phyloP scores from a whole-genome alignment of 1,284 basidiomycete genomes.

The Anthracocystis walkeri region DNA sequence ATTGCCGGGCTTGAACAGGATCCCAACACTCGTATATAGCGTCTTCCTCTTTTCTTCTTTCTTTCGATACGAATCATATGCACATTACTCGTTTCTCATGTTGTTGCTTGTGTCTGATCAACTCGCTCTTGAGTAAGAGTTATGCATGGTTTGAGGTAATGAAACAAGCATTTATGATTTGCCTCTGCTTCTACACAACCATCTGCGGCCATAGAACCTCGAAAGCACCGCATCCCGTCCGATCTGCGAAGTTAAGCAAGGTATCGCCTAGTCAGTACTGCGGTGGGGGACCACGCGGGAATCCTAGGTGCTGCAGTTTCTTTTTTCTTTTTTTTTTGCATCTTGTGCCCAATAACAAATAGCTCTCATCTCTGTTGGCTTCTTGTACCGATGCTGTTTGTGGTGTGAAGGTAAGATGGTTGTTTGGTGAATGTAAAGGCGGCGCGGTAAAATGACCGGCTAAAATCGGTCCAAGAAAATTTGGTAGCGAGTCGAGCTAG shows the following conservation, averaged over 20 bases:
- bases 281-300: conserved; percentile 85
- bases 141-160: neutral
- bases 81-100: conserved; percentile 17
- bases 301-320: conserved; percentile 83
- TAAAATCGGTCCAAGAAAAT: conserved; percentile 15
- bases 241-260: conserved; percentile 83
- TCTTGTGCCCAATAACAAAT: too few species aligned
- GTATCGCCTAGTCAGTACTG: conserved; percentile 85
- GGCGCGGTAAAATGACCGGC: conserved; percentile 26
- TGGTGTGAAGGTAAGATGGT: too few species aligned
- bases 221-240: conserved; percentile 84
- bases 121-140: too few species aligned
- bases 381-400: too few species aligned
- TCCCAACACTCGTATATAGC: conserved; percentile 28
- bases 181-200: neutral
- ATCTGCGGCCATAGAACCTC: conserved; percentile 82
- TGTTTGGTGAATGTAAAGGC: too few species aligned
- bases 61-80: conserved; percentile 33
- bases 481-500: too few species aligned
- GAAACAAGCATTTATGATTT: neutral
- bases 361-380: too few species aligned
- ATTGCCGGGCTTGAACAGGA: conserved; percentile 4
- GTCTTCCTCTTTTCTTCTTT: conserved; percentile 1
- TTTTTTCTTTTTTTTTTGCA: conserved; percentile 59
- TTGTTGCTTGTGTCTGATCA: conserved; percentile 8